A percentile compares a stretch with the other conserved stretches of the same genome.
Conservation (phyloP, 1,139 yeast genomes). For the Nematodospora anomalae region DNA sequence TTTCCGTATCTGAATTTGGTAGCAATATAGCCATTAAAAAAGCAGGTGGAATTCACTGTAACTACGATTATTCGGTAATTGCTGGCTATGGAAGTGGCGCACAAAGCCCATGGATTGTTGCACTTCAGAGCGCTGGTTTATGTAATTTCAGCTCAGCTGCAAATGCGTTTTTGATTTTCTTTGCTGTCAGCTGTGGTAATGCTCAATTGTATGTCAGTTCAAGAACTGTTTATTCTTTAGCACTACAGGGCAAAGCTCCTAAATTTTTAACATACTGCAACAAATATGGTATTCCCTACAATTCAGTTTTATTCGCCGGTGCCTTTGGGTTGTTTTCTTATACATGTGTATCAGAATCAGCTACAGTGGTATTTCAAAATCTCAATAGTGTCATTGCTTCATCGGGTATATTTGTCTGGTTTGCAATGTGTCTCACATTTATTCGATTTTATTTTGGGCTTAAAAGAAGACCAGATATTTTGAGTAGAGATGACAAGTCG, state of each 20-base stretch:
- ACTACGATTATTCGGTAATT: slow-evolving; percentile 31
- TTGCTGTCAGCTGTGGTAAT: slow-evolving; percentile 76
- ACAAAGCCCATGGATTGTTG: slow-evolving; percentile 80
- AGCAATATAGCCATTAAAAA: slow-evolving; percentile 36
- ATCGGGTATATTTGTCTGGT: slow-evolving; percentile 76
- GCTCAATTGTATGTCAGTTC: slow-evolving; percentile 79
- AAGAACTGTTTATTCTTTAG: slow-evolving; percentile 72
- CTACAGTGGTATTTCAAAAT: slow-evolving; percentile 66
- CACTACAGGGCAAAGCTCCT: slow-evolving; percentile 72
- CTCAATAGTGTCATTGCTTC: slow-evolving; percentile 66
- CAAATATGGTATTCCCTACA: slow-evolving; percentile 69
- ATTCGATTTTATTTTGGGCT: slow-evolving; percentile 71
- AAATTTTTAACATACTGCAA: slow-evolving; percentile 59
- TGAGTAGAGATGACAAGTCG: slow-evolving; percentile 59
- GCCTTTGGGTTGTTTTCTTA: slow-evolving; percentile 61
- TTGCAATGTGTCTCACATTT: slow-evolving; percentile 74
- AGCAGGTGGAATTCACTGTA: slow-evolving; percentile 43
- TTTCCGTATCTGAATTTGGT: slow-evolving; percentile 22
- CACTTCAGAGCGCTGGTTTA: slow-evolving; percentile 66
- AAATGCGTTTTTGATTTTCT: slow-evolving; percentile 67
- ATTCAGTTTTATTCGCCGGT: slow-evolving; percentile 63
- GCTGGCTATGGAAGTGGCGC: slow-evolving; percentile 59
- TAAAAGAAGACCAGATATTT: slow-evolving; percentile 63
- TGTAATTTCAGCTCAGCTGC: slow-evolving; percentile 63
- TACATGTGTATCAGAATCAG: slow-evolving; percentile 56